These are phyloP conservation scores for Leucocoprinus sp. DNA, from an alignment of 768 basidiomycete species.

Conservation along the genomic window DNA sequence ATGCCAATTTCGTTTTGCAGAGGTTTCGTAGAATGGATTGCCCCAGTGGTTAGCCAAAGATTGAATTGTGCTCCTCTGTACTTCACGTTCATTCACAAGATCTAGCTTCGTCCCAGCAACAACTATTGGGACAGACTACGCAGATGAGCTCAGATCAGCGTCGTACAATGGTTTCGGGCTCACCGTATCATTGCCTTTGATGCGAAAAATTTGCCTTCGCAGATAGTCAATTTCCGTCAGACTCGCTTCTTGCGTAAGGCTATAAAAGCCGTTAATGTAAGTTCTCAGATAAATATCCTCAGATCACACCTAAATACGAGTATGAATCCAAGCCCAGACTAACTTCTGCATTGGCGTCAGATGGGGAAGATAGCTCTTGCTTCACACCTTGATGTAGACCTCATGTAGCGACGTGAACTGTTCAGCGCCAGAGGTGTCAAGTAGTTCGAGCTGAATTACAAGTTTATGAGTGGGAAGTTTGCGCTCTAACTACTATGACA, in stretches of 20 bases:
- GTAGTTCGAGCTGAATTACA: conserved; percentile 55
- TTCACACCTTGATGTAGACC: conserved; percentile 65
- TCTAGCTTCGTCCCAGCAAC: conserved; percentile 85
- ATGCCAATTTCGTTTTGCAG: conserved; percentile 82
- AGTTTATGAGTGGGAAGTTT: neutral
- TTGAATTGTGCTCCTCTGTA: conserved; percentile 56
- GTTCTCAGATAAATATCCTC: neutral
- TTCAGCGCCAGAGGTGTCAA: conserved; percentile 83
- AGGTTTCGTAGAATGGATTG: conserved; percentile 79
- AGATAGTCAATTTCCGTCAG: conserved; percentile 74
- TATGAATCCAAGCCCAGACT: conserved; percentile 74
- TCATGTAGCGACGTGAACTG: conserved; percentile 79
- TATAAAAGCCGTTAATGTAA: conserved; percentile 20
- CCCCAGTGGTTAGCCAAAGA: conserved; percentile 57
- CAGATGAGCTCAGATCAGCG: neutral
- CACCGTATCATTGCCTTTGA: conserved; percentile 65
- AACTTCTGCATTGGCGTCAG: neutral
- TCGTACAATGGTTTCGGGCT: too few species aligned
- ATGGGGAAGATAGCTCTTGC: neutral
- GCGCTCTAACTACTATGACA: neutral
- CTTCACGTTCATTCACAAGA: conserved; percentile 73
- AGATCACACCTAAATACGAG: conserved; percentile 62
- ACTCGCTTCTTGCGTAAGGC: conserved; percentile 75
- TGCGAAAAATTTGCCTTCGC: conserved; percentile 72
- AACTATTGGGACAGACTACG: conserved; percentile 65